Conservation (phyloP, 306 rosid species). For the Rubus idaeus region DNA sequence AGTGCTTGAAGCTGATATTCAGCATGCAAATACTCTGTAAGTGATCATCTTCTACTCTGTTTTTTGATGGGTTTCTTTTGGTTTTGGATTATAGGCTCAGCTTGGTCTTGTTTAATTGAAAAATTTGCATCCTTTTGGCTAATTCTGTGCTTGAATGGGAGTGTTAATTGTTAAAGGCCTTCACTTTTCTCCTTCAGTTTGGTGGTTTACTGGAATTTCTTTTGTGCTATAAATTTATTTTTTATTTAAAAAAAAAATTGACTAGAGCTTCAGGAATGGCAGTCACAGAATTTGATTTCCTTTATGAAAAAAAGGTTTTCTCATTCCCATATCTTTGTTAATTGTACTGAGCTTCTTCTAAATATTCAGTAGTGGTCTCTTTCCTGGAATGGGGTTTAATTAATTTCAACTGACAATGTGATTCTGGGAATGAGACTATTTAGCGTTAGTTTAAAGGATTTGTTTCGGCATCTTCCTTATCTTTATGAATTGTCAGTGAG, state of each 20-base stretch:
- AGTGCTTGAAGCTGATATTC: slow-evolving; percentile 98
- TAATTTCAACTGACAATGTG: slow-evolving; percentile 2
- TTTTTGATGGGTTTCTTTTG: background rate
- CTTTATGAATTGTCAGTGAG: slow-evolving; percentile 8
- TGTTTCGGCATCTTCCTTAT: slow-evolving; percentile 21
- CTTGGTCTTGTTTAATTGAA: background rate
- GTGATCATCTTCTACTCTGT: slow-evolving; percentile 19
- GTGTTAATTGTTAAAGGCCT: background rate
- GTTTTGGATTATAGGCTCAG: background rate
- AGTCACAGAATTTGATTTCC: background rate
- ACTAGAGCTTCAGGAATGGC: background rate
- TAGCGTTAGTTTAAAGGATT: background rate
- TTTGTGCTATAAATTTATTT: background rate
- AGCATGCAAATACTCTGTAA: slow-evolving; percentile 93
- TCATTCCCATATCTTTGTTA: background rate
- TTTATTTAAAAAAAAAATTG: background rate
- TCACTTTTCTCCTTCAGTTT: background rate
- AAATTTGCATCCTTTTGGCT: background rate
- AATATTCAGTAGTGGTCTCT: background rate
- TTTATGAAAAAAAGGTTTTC: background rate
- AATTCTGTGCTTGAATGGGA: background rate
- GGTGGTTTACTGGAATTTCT: background rate
- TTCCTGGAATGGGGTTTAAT: background rate
- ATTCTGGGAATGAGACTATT: background rate
- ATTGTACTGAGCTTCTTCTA: background rate